Evolutionary conservation across 306 rosid genomes (phyloP), one percentile per base, ranked within the genome.

Genomic region (Carpinus fangiana): DNA sequence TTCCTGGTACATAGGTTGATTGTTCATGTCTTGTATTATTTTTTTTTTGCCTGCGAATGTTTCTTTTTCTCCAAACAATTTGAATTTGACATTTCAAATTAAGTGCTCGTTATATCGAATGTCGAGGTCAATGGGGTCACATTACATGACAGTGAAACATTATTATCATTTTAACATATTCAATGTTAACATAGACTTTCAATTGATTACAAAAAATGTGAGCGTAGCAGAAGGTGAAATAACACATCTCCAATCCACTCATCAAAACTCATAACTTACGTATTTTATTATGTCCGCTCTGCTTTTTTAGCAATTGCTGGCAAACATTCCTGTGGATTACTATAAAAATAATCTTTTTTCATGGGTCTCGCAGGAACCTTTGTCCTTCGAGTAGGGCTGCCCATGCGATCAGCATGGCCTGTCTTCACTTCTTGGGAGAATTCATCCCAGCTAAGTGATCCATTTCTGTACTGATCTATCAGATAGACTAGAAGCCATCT

Each of bases 261-360:
- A 31, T 31, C 34, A 31, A 31, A 31, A 31, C 34, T 2, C 34
- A 31, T 31, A 31, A 31, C 34, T 2, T 31, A 31, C 2, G 34
- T 31, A 2, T 31, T 31, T 31, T 31, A 31, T 31, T 31, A 31
- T 31, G 34, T 31, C 45, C 45, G 5, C 45, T 41, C 8, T 5
- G 8, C 0, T 5, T 47, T 47, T 12, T 47, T 47, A 2, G 51
- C 65, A 12, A 70, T 54, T 79, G 14, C 46, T 76, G 78, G 88
- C 59, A 93, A 85, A 78, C 99, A 95, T 72, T 95, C 99, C 12
- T 87, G 82, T 9, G 98, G 99, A 75, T 95, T 95, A 38, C 97
- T 71, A 77, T 93, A 93, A 83, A 95, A 95, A 74, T 93, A 89
- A 77, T 93, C 99, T 85, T 95, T 98, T 82, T 95, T 97, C 90